Conservation (phyloP, 2,329 filamentous ascomycete species). For the Ceratocystis albifundus region DNA sequence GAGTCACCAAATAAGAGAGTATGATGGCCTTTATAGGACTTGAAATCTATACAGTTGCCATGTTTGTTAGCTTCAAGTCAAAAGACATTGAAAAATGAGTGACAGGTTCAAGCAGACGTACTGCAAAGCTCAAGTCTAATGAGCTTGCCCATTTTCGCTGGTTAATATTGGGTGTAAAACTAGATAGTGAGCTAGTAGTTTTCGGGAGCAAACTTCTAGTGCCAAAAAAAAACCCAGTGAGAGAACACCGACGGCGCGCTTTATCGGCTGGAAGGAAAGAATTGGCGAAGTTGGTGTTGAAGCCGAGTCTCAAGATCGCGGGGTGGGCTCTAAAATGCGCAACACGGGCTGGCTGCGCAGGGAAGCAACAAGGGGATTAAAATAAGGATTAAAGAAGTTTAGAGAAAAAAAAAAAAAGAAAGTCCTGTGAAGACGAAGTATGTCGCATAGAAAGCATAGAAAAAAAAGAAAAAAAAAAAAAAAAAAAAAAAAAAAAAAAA, state of each 20-base stretch:
- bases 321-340: constrained; percentile 15
- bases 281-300: neutral
- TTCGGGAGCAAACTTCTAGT: neutral
- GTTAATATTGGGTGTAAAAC: neutral
- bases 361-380: constrained; percentile 8
- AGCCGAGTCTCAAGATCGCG: neutral
- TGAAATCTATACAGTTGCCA: constrained; percentile 60
- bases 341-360: neutral
- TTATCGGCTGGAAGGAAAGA: no score
- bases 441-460: neutral
- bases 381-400: neutral
- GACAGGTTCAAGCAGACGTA: constrained; percentile 35
- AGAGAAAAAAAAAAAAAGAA: neutral
- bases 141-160: constrained; percentile 77
- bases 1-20: constrained; percentile 89
- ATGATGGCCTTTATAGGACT: constrained; percentile 97
- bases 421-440: neutral
- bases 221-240: neutral
- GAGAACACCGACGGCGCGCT: neutral
- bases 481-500: no score
- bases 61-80: constrained; percentile 16
- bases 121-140: constrained; percentile 89
- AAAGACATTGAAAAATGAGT: neutral
- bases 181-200: neutral
- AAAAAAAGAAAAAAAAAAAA: no score